Conservation (phyloP, 768 basidiomycete genomes). For the Kwoniella dendrophila region DNA sequence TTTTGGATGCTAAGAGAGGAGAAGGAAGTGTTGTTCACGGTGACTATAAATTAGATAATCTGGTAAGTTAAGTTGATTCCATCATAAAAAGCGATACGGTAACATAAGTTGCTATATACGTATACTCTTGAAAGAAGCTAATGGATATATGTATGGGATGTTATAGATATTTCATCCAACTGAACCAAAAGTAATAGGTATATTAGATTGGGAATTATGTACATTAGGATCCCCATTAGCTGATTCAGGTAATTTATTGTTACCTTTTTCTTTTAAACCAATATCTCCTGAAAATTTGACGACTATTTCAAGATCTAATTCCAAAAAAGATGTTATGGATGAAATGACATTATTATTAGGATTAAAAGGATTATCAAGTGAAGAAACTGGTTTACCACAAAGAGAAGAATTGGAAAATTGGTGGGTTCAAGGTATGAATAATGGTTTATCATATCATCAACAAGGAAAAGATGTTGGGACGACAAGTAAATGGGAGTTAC, state of each 20-base stretch:
- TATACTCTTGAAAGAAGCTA: too few relatives aligned
- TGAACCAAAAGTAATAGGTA: constrained; percentile 88
- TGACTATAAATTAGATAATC: constrained; percentile 96
- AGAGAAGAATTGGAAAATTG: constrained; percentile 83
- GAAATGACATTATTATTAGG: constrained; percentile 59
- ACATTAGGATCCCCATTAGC: constrained; percentile 92
- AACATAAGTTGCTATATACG: too few relatives aligned
- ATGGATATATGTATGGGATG: too few relatives aligned
- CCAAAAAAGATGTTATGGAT: constrained; percentile 57
- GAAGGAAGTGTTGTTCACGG: constrained; percentile 81
- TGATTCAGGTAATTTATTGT: constrained; percentile 85
- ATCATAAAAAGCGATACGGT: too few relatives aligned
- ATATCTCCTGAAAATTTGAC: constrained; percentile 34
- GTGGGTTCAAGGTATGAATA: constrained; percentile 59
- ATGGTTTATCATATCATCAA: constrained; percentile 30
- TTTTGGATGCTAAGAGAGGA: constrained; percentile 71
- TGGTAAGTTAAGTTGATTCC: constrained; percentile 59
- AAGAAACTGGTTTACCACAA: constrained; percentile 65
- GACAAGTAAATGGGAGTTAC: constrained; percentile 66
- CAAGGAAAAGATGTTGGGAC: too few relatives aligned
- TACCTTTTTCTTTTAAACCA: constrained; percentile 67
- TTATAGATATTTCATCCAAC: constrained; percentile 78
- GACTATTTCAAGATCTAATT: background rate
- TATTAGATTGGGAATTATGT: constrained; percentile 96
- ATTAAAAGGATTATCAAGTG: constrained; percentile 65